Evolutionary conservation across 805 yeast species (phyloP).

Genomic region (fission yeast (Schizosaccharomyces pombe)): DNA sequence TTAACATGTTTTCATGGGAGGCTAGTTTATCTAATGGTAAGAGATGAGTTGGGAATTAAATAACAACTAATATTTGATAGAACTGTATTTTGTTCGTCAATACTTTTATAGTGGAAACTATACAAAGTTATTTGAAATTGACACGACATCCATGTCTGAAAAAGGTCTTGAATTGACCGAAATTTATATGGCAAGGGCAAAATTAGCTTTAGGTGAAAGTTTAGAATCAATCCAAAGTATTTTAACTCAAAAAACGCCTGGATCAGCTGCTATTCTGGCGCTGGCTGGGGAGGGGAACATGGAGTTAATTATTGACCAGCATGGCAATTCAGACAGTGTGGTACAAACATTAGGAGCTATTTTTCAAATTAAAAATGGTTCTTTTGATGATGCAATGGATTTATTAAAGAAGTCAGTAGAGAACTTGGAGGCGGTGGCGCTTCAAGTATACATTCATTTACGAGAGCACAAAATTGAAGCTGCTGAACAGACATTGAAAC

Average conservation of each 20-base stretch:
- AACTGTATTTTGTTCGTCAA: background rate
- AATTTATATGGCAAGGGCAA: background rate
- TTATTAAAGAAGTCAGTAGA: background rate
- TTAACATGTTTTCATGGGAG: background rate
- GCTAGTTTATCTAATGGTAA: background rate
- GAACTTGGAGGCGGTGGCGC: constrained; percentile 3
- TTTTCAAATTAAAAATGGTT: background rate
- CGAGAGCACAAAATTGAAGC: constrained; percentile 12
- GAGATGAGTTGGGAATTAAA: background rate
- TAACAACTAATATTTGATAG: background rate
- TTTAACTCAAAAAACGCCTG: background rate
- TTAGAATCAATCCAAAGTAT: background rate
- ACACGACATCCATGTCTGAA: background rate
- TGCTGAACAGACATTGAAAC: constrained; percentile 5
- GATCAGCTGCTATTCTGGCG: background rate
- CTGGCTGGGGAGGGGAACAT: background rate
- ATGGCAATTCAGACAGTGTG: background rate
- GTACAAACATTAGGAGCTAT: background rate
- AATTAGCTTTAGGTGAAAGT: background rate
- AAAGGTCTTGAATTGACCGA: background rate
- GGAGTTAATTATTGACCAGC: background rate
- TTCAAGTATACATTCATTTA: background rate
- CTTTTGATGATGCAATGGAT: background rate
- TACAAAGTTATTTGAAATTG: background rate
- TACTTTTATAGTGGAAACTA: constrained; percentile 3